Evolutionary conservation across 2,329 filamentous ascomycete genomes (phyloP).

Genomic region (Phialophora macrospora): DNA sequence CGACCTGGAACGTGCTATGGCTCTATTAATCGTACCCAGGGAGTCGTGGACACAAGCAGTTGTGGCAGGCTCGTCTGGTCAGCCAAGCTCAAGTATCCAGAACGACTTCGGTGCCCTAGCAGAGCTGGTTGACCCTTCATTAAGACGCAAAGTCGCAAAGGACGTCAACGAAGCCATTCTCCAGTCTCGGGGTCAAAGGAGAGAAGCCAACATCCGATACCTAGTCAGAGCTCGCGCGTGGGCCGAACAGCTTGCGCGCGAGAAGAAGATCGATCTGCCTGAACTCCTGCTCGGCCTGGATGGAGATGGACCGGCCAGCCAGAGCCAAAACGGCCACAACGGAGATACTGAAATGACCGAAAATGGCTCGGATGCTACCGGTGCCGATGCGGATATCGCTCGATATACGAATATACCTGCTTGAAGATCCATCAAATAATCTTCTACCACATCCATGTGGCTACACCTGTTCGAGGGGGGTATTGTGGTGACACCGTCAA

Average conservation of each 20-base stretch:
- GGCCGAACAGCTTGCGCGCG: constrained; percentile 69
- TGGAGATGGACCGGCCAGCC: constrained; percentile 25
- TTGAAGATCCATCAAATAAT: constrained; percentile 4
- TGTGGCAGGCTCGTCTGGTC: constrained; percentile 15
- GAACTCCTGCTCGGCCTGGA: constrained; percentile 53
- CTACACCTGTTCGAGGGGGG: background rate
- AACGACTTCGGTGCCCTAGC: constrained; percentile 59
- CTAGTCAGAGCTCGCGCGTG: constrained; percentile 82
- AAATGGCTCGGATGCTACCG: constrained; percentile 25
- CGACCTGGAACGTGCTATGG: constrained; percentile 91
- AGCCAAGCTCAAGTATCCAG: constrained; percentile 29
- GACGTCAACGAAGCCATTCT: constrained; percentile 89
- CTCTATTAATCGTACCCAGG: constrained; percentile 83
- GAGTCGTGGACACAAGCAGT: constrained; percentile 67
- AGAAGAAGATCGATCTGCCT: constrained; percentile 53
- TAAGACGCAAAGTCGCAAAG: constrained; percentile 82
- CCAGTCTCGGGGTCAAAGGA: constrained; percentile 69
- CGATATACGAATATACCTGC: constrained; percentile 32
- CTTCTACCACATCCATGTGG: background rate
- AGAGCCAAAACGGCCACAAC: constrained; percentile 32
- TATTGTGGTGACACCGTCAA: background rate
- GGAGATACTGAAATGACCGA: constrained; percentile 39
- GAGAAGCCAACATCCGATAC: constrained; percentile 80
- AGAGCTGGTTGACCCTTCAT: constrained; percentile 74
- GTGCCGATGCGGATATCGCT: constrained; percentile 28